Evolutionary conservation across 2,329 filamentous ascomycete genomes (phyloP).

Genomic region (Fusarium tricinctum): DNA sequence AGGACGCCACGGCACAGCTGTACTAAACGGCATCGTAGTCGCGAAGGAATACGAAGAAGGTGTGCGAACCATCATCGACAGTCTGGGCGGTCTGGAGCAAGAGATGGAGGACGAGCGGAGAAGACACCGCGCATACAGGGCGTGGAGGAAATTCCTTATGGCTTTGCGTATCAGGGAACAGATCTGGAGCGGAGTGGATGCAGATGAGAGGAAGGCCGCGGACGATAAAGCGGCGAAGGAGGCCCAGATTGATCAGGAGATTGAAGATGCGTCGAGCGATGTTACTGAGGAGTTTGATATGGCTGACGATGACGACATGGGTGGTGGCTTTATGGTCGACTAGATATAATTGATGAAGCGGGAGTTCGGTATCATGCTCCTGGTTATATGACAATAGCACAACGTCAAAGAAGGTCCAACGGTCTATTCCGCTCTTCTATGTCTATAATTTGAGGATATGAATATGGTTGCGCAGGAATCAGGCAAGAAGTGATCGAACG

Average conservation of each 20-base stretch:
- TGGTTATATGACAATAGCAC: not conserved
- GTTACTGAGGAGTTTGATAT: slow-evolving; percentile 61
- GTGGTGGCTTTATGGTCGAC: slow-evolving; percentile 62
- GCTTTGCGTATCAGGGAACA: slow-evolving; percentile 81
- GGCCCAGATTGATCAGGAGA: slow-evolving; percentile 54
- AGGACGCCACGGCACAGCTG: slow-evolving; percentile 86
- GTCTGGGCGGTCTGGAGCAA: slow-evolving; percentile 74
- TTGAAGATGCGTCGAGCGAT: slow-evolving; percentile 57
- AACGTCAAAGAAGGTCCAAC: not conserved
- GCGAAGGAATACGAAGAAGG: slow-evolving; percentile 79
- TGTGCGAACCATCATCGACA: slow-evolving; percentile 76
- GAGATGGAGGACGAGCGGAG: slow-evolving; percentile 77
- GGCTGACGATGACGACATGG: slow-evolving; percentile 60
- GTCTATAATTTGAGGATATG: too few species aligned
- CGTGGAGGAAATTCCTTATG: slow-evolving; percentile 78
- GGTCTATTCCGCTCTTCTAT: not conserved
- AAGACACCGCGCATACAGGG: slow-evolving; percentile 78
- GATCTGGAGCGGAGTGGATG: slow-evolving; percentile 72
- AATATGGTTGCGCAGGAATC: too few species aligned
- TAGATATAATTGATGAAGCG: slow-evolving; percentile 28
- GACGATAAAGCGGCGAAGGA: slow-evolving; percentile 56
- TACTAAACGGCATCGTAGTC: slow-evolving; percentile 83
- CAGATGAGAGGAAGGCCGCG: slow-evolving; percentile 60
- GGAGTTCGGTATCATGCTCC: not conserved
- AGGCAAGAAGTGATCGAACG: too few species aligned